Evolutionary conservation across 371 early-diverging fungal species (phyloP).

Genomic region (Apophysomyces trapeziformis): DNA sequence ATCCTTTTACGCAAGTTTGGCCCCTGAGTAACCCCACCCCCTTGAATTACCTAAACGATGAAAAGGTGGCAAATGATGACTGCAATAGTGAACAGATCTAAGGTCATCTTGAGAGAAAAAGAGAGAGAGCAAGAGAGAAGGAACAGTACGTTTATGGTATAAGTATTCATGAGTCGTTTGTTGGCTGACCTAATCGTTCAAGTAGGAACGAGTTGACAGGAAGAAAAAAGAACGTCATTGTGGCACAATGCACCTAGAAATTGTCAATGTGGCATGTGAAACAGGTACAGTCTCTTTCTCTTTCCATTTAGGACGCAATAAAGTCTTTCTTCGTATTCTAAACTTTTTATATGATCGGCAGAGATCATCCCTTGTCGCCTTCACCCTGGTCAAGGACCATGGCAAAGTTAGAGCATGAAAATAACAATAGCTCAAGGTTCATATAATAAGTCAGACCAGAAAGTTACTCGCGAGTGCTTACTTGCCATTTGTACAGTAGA

Average conservation of each 20-base stretch:
- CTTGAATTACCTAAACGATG: too few relatives aligned
- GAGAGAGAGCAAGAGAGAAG: background rate
- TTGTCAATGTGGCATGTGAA: slow-evolving; percentile 10
- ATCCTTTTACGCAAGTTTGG: too few relatives aligned
- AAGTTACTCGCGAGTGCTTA: background rate
- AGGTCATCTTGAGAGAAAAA: background rate
- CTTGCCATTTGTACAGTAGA: background rate
- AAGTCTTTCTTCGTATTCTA: background rate
- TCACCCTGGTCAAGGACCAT: slow-evolving; percentile 7
- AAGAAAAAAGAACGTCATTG: slow-evolving; percentile 11
- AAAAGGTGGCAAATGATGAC: too few relatives aligned
- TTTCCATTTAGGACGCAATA: slow-evolving; percentile 9
- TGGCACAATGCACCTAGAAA: slow-evolving; percentile 5
- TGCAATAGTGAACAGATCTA: too few relatives aligned
- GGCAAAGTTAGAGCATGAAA: slow-evolving; percentile 2
- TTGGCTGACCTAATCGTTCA: slow-evolving; percentile 1
- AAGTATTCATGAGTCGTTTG: background rate
- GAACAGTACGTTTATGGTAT: background rate
- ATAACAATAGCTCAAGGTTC: background rate
- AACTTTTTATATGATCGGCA: slow-evolving; percentile 2
- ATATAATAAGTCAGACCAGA: background rate
- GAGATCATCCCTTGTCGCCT: slow-evolving; percentile 5
- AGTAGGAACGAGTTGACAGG: slow-evolving; percentile 9
- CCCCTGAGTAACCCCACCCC: too few relatives aligned
- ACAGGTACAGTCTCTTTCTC: slow-evolving; percentile 5